Evolutionary conservation across 2,329 filamentous ascomycete species (phyloP), one percentile per base, ranked within the genome.

Genomic region (Nothophaeocryptopus gaeumannii): DNA sequence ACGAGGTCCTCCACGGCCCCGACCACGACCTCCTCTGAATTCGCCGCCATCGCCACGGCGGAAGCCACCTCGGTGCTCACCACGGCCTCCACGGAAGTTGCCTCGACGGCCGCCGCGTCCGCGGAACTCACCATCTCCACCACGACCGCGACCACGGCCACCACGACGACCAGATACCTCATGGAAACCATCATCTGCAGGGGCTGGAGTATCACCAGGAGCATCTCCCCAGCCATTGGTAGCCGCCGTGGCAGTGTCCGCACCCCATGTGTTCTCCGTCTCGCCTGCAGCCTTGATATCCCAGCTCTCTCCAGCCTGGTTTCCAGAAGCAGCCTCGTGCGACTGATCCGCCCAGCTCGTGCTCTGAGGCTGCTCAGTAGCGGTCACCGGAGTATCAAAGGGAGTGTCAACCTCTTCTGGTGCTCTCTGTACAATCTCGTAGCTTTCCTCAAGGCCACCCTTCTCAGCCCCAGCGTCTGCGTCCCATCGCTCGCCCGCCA

Each of bases 331-430:
- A 40, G 58, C 52, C 42, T 55, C 56, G 43, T 62, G 55, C 12
- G 53, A 47, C 81, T 93, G 88, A 63, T 95, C 89, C 20, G 88
- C 88, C 88, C 88, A 95, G 62, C 84, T 89, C 65, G 86, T 83
- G 29, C 77, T 76, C 62, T 78, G 54, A 36, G 44, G 53, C 50
- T 50, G 58, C 20, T 26, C 20, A 4, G 20, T 26, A 51, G 30
- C 87, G 5, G 81, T 82, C 39, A 83, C 80, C n/a, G 82, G 81
- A 14, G 70, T 64, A 11, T 70, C 69, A 14, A 77, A 72, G 33
- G 81, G 82, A 33, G 78, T 82, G 54, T 93, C 88, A 5, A 86
- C 85, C 75, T 95, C 89, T 44, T 81, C 73, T 39, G 84, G 79
- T 63, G 91, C 82, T 49, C 85, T 82, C 44, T 88, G 82, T 38